These are phyloP conservation scores for Penicillium sp. DNA, from an alignment of 2,329 filamentous ascomycete species.

Conservation along the genomic window DNA sequence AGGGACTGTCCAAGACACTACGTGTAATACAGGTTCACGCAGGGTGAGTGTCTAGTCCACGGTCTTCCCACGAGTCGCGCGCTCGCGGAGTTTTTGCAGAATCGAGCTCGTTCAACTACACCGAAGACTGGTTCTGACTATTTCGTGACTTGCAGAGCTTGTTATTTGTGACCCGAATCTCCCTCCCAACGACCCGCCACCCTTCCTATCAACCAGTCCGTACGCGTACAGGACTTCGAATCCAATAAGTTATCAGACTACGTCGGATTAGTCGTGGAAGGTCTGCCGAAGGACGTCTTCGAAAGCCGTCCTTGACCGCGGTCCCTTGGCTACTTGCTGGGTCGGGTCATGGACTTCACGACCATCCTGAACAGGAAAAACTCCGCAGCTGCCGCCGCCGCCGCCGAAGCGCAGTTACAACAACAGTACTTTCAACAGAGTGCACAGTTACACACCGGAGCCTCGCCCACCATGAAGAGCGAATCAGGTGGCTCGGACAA, in stretches of 20 bases:
- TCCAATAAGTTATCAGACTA: slow-evolving; percentile 4
- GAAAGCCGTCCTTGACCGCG: slow-evolving; percentile 32
- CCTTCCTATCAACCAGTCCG: not conserved
- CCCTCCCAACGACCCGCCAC: not conserved
- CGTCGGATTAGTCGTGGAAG: not conserved
- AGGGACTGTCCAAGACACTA: slow-evolving; percentile 4
- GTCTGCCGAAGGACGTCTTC: slow-evolving; percentile 19
- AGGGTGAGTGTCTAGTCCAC: slow-evolving; percentile 9
- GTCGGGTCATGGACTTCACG: slow-evolving; percentile 52
- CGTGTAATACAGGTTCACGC: slow-evolving; percentile 6
- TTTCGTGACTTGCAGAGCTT: not conserved
- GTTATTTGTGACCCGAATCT: not conserved
- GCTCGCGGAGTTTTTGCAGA: not conserved
- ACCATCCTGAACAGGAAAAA: slow-evolving; percentile 53
- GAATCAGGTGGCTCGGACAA: slow-evolving; percentile 58
- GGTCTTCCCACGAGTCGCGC: not conserved
- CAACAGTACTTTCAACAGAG: slow-evolving; percentile 46
- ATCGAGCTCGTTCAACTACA: not conserved
- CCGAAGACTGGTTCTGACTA: not conserved
- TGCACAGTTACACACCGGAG: slow-evolving; percentile 36
- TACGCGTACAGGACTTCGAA: slow-evolving; percentile 1
- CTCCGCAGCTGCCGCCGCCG: slow-evolving; percentile 43
- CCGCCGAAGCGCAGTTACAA: slow-evolving; percentile 45
- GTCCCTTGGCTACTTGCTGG: slow-evolving; percentile 32
- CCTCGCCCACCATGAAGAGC: slow-evolving; percentile 57